Evolutionary conservation across 768 basidiomycete species (phyloP).

Genomic region (Ramaria sp.): DNA sequence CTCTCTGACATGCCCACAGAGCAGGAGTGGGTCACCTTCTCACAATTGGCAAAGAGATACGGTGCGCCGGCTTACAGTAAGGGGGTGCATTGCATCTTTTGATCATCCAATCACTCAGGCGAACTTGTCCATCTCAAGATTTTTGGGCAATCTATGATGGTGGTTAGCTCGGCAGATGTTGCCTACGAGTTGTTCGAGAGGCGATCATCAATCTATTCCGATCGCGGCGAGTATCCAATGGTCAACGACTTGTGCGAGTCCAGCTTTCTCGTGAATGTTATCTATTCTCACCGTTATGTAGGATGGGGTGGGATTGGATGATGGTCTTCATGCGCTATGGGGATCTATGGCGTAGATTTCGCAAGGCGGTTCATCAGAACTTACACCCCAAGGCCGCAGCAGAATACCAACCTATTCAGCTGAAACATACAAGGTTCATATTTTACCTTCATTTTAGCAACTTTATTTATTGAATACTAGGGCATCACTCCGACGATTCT

Average conservation of each 20-base stretch:
- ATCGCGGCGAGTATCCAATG: not conserved
- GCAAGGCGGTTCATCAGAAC: slow-evolving; percentile 41
- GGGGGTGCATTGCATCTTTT: not conserved
- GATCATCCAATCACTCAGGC: not conserved
- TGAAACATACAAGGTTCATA: slow-evolving; percentile 29
- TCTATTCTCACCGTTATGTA: slow-evolving; percentile 12
- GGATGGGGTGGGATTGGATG: slow-evolving; percentile 30
- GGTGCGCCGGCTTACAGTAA: slow-evolving; percentile 29
- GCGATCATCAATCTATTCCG: slow-evolving; percentile 1
- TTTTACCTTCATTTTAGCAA: too few relatives aligned
- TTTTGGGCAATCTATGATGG: not conserved
- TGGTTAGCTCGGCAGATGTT: not conserved
- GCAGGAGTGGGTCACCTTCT: slow-evolving; percentile 29
- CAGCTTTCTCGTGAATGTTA: not conserved
- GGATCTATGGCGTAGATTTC: slow-evolving; percentile 24
- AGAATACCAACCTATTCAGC: slow-evolving; percentile 34
- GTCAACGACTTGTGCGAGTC: not conserved
- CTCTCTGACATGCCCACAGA: slow-evolving; percentile 13
- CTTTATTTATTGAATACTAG: not conserved
- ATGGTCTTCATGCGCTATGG: slow-evolving; percentile 44
- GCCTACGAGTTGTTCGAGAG: slow-evolving; percentile 2
- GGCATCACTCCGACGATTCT: slow-evolving; percentile 32
- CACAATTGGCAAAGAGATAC: slow-evolving; percentile 41
- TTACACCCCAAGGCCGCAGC: slow-evolving; percentile 35
- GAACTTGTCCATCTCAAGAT: not conserved